Percentiles rank a stretch among this genome's conserved stretches.
These are phyloP conservation scores for Grammothele lineata DNA, from an alignment of 768 basidiomycete species.

Conservation along the genomic window DNA sequence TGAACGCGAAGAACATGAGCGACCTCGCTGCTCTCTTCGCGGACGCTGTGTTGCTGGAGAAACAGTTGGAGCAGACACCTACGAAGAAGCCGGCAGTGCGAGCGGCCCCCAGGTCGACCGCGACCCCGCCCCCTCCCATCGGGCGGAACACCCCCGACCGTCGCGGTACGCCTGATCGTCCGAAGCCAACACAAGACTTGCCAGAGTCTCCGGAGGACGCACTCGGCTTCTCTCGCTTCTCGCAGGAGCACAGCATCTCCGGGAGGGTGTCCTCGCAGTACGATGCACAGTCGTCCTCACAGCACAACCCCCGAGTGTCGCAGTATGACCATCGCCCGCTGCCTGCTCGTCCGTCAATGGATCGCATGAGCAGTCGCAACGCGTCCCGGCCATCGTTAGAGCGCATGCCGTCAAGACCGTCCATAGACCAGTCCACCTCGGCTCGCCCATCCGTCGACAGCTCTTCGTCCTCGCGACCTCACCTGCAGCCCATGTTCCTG, in stretches of 20 bases:
- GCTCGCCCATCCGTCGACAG: slow-evolving; percentile 11
- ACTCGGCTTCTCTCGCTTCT: slow-evolving; percentile 4
- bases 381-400: background rate
- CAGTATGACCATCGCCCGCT: slow-evolving; percentile 8
- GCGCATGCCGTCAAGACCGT: slow-evolving; percentile 7
- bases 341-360: slow-evolving; percentile 6
- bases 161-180: slow-evolving; percentile 6
- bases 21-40: slow-evolving; percentile 22
- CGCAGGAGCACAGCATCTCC: slow-evolving; percentile 4
- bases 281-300: background rate
- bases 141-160: background rate
- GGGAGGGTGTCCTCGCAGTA: background rate
- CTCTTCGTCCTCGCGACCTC: slow-evolving; percentile 7
- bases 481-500: slow-evolving; percentile 13
- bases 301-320: background rate
- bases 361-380: slow-evolving; percentile 4
- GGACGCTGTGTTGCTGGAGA: slow-evolving; percentile 24
- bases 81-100: slow-evolving; percentile 14
- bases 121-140: slow-evolving; percentile 41
- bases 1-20: slow-evolving; percentile 16
- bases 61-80: slow-evolving; percentile 19
- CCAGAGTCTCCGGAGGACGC: slow-evolving; percentile 14
- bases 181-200: slow-evolving; percentile 11
- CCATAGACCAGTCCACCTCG: slow-evolving; percentile 1
- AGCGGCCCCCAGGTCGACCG: slow-evolving; percentile 24